Conservation (phyloP, 2,329 filamentous ascomycete genomes). For the Botrytis cinerea region DNA sequence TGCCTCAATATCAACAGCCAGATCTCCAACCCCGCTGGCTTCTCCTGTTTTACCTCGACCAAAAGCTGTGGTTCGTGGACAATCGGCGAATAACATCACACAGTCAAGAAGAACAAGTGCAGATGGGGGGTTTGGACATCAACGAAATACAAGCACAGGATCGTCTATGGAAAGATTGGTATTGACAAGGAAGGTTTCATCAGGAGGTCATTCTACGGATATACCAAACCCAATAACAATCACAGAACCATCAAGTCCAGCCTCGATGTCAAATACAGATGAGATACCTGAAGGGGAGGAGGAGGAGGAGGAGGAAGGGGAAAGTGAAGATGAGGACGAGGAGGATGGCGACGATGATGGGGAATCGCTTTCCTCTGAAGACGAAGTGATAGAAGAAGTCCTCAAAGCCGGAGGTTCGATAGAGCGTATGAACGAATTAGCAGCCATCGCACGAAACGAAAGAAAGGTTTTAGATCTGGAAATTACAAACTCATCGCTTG, state of each 20-base stretch:
- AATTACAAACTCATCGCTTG: conserved; percentile 91
- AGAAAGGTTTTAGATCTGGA: conserved; percentile 95
- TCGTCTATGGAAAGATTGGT: conserved; percentile 32
- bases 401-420: conserved; percentile 56
- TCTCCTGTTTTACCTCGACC: conserved; percentile 35
- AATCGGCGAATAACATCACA: conserved; percentile 34
- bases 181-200: conserved; percentile 33
- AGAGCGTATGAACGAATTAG: conserved; percentile 71
- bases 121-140: conserved; percentile 33
- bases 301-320: conserved; percentile 8
- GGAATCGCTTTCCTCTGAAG: conserved; percentile 16
- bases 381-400: conserved; percentile 48
- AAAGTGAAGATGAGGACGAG: conserved; percentile 27
- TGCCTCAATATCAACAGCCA: conserved; percentile 33
- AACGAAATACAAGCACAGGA: conserved; percentile 36
- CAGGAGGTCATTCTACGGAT: conserved; percentile 29
- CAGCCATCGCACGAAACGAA: conserved; percentile 85
- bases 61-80: conserved; percentile 28
- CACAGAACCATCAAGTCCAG: conserved; percentile 29
- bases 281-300: conserved; percentile 25
- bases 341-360: conserved; percentile 16
- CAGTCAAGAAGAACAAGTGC: conserved; percentile 32
- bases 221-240: conserved; percentile 28
- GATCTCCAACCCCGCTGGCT: conserved; percentile 32
- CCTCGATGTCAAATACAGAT: conserved; percentile 35